Evolutionary conservation across 1,139 yeast genomes (phyloP), one percentile per base, ranked within the genome.

Genomic region (Geotrichum reessii): DNA sequence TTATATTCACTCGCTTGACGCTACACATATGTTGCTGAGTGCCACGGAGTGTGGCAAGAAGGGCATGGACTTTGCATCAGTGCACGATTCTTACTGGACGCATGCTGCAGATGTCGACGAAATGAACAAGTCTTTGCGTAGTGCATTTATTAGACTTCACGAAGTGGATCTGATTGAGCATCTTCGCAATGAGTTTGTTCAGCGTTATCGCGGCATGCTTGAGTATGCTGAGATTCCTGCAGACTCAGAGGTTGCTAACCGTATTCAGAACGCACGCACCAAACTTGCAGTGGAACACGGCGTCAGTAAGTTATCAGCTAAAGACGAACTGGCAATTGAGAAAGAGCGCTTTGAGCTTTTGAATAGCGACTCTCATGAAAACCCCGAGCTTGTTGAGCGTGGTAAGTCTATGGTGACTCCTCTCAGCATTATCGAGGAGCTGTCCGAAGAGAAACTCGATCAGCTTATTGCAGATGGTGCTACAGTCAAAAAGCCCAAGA

Each of bases 61-160:
- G 3, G 83, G 81, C 0, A 72, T 93, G 58, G 77, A 84, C n/a
- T 93, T 95, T 78, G 97, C 99, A 0, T 86, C 98, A 0, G 99
- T 93, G 40, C 99, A 93, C 73, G 99, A 93, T 72, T 92, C 98
- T 0, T 93, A 89, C 71, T 93, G 99, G 99, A 91, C 99, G 0
- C 99, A 95, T 72, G 97, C 99, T 0, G 77, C 83, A 48, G 95
- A 89, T 69, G 84, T 93, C 40, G 86, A 85, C 63, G 70, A 67
- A 7, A 86, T 93, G 95, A 90, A 86, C 71, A 68, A 67, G n/a
- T 76, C 81, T 53, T 76, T 93, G 63, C 82, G 99, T 69, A 84
- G 87, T 49, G 85, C 89, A 61, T 93, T 93, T 73, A 87, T 93
- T 62, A 76, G 80, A 53, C 77, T 93, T 61, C 98, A 93, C 71